Percentiles rank a stretch among this genome's conserved stretches.
Evolutionary conservation across 1,284 basidiomycete genomes (phyloP).

Genomic region (Baeospora myosura): DNA sequence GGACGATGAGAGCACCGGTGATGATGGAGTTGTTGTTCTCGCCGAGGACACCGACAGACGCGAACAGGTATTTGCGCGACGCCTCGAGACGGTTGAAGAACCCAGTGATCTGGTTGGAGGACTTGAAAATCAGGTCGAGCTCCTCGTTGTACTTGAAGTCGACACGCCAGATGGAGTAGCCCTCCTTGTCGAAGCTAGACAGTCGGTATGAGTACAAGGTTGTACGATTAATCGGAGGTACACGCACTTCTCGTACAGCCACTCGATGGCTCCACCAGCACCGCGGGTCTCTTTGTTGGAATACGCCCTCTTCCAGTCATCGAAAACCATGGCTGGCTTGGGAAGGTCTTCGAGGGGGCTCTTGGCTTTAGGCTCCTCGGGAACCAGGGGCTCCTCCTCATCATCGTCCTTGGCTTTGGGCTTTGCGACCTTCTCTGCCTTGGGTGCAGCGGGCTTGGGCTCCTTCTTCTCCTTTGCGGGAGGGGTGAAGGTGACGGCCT

Average conservation of each 20-base stretch:
- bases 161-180: slow-evolving; percentile 88
- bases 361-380: slow-evolving; percentile 61
- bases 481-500: slow-evolving; percentile 65
- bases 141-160: slow-evolving; percentile 98
- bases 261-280: slow-evolving; percentile 66
- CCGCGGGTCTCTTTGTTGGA: slow-evolving; percentile 94
- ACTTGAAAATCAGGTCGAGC: slow-evolving; percentile 91
- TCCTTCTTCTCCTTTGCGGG: slow-evolving; percentile 62
- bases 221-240: too few species aligned
- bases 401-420: slow-evolving; percentile 60
- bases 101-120: slow-evolving; percentile 82
- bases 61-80: slow-evolving; percentile 93
- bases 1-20: slow-evolving; percentile 74
- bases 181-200: slow-evolving; percentile 88
- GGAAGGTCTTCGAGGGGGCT: slow-evolving; percentile 92
- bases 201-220: too few species aligned
- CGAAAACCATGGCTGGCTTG: slow-evolving; percentile 89
- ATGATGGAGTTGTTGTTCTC: slow-evolving; percentile 36
- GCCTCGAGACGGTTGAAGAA: slow-evolving; percentile 97
- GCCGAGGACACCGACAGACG: slow-evolving; percentile 44
- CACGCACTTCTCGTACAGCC: slow-evolving; percentile 85
- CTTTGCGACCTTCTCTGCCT: slow-evolving; percentile 50
- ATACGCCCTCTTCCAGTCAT: slow-evolving; percentile 97
- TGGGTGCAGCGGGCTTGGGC: slow-evolving; percentile 41
- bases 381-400: slow-evolving; percentile 41